Evolutionary conservation across 2,329 filamentous ascomycete species (phyloP), one percentile per base, ranked within the genome.

Genomic region (Arthroderma uncinatum): DNA sequence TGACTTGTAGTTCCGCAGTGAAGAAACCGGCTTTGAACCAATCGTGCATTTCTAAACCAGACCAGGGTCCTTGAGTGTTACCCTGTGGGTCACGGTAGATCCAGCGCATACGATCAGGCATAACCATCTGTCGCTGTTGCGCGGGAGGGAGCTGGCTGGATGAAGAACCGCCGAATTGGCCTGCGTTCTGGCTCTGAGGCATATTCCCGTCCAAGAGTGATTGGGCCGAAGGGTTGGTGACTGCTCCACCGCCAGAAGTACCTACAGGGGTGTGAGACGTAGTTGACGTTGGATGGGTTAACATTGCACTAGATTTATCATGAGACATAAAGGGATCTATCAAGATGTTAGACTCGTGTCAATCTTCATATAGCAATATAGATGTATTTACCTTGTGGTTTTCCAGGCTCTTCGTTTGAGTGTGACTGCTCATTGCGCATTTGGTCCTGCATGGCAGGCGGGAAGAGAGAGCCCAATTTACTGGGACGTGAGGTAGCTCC

Each of bases 11-110:
- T 65, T 98, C 92, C 0, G 92, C 85, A 0, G 89, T 95, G 73
- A 98, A 98, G 75, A 97, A 98, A 48, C 92, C 91, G 37, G 91
- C 92, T 71, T 97, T 97, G 74, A 97, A 98, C 93, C 93, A 98
- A 66, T 98, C 94, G 64, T 98, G 94, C 93, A 98, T 98, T 72
- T 98, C 93, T 53, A 98, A 76, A 1, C 93, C 93, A 39, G 90
- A 96, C 74, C 93, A 98, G 0, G 93, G 93, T 0, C 93, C 93
- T 68, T 98, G 93, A 4, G 89, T 85, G 61, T 89, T 86, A 21
- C 90, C 90, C 68, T 95, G 89, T 4, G 93, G 93, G 68, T 98
- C 93, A 55, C 94, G 84, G 69, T 98, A 98, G 16, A 96, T 92
- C 93, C 93, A 98, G 65, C 92, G 82, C 90, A 98, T 98, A 12